Conservation (phyloP, 1,284 basidiomycete genomes). For the Spongiforma sp. region DNA sequence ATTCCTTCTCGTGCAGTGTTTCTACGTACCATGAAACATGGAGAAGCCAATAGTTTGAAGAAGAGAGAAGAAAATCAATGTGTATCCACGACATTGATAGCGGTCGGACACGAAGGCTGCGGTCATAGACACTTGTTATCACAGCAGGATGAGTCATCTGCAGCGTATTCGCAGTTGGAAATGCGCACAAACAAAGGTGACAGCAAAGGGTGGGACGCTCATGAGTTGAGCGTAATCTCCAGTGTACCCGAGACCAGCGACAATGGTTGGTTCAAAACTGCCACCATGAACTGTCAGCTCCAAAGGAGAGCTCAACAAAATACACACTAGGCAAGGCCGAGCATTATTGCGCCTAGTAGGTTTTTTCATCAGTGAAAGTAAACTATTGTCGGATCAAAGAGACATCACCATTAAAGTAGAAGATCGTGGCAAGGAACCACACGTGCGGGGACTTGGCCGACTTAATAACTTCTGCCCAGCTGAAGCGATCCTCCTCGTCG, state of each 20-base stretch:
- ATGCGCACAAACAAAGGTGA: constrained; percentile 48
- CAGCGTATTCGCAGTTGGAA: background rate
- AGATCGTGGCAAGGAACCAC: constrained; percentile 27
- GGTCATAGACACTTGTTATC: constrained; percentile 35
- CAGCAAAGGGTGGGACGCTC: constrained; percentile 54
- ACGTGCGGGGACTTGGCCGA: constrained; percentile 46
- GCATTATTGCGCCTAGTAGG: constrained; percentile 44
- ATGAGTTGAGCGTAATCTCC: constrained; percentile 51
- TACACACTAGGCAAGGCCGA: constrained; percentile 43
- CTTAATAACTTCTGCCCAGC: constrained; percentile 40
- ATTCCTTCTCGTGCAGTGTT: too few relatives aligned
- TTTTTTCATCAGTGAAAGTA: background rate
- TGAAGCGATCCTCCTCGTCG: constrained; percentile 38
- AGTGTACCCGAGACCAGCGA: constrained; percentile 50
- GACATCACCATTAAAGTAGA: constrained; percentile 34
- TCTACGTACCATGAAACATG: constrained; percentile 53
- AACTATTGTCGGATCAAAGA: background rate
- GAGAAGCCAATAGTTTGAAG: constrained; percentile 49
- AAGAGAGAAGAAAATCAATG: constrained; percentile 43
- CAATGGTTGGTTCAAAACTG: constrained; percentile 60
- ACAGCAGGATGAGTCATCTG: background rate
- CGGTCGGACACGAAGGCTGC: constrained; percentile 48
- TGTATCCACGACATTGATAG: constrained; percentile 47
- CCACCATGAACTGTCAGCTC: background rate
- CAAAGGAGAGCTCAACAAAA: background rate